These are phyloP conservation scores for Chloranthus sessilifolius DNA, from an alignment of 164 flowering plant species.

Conservation along the genomic window DNA sequence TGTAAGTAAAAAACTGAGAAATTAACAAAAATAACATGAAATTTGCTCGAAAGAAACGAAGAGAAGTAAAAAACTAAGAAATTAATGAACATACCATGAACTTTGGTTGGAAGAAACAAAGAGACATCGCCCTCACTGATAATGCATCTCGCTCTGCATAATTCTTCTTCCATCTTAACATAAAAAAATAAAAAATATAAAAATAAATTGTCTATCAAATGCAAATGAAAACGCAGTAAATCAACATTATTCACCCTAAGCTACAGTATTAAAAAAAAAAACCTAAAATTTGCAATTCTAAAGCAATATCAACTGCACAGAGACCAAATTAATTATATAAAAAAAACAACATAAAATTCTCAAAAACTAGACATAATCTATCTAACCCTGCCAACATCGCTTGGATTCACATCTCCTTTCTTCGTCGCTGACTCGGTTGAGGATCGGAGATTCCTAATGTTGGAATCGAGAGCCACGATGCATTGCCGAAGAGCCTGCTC, in stretches of 20 bases:
- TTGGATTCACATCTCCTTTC: slow-evolving; percentile 29
- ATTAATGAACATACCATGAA: too few species aligned
- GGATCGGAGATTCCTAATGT: slow-evolving; percentile 39
- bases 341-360: not conserved
- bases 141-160: slow-evolving; percentile 29
- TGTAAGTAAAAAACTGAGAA: not conserved
- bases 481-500: slow-evolving; percentile 63
- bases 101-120: too few species aligned
- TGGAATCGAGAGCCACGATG: slow-evolving; percentile 46
- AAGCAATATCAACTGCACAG: too few species aligned
- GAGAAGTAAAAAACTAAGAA: too few species aligned
- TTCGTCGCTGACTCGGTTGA: slow-evolving; percentile 22
- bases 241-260: not conserved
- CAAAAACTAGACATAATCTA: too few species aligned
- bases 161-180: slow-evolving; percentile 38
- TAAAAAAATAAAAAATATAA: not conserved
- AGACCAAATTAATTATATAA: too few species aligned
- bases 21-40: slow-evolving; percentile 24
- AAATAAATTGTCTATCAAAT: not conserved
- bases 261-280: not conserved
- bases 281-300: too few species aligned
- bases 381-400: slow-evolving; percentile 47
- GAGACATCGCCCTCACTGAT: slow-evolving; percentile 44
- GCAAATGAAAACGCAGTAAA: not conserved
- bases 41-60: slow-evolving; percentile 42